phyloP scores from a whole-genome alignment of 2,329 filamentous ascomycete species.

The Monosporascus sp. region DNA sequence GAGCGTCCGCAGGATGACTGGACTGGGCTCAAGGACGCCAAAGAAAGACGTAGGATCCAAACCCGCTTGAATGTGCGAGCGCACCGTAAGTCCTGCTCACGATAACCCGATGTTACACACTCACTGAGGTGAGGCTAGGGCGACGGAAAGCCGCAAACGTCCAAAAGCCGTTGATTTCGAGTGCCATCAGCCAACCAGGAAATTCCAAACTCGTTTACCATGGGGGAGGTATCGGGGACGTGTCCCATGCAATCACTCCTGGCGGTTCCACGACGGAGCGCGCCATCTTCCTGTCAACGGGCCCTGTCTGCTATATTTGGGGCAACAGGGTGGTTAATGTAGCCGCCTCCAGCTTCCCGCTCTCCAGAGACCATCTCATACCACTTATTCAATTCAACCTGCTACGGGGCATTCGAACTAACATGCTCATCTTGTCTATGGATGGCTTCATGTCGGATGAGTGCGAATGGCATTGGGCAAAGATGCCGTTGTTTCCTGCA shows the following conservation, averaged over 20 bases:
- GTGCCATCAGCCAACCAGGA: too few relatives aligned
- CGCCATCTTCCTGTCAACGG: too few relatives aligned
- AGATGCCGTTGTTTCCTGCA: slow-evolving; percentile 15
- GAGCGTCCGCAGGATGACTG: slow-evolving; percentile 13
- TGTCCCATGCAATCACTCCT: too few relatives aligned
- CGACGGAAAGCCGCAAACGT: slow-evolving; percentile 6
- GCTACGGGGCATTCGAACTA: slow-evolving; percentile 28
- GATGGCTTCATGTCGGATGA: slow-evolving; percentile 12
- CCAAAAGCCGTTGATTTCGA: too few relatives aligned
- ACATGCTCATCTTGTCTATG: slow-evolving; percentile 23
- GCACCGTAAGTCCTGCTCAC: slow-evolving; percentile 10
- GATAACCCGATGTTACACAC: neutral
- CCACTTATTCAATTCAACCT: slow-evolving; percentile 33
- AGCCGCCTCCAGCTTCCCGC: slow-evolving; percentile 9
- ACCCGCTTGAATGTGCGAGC: slow-evolving; percentile 16
- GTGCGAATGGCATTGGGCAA: slow-evolving; percentile 6
- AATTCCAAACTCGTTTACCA: too few relatives aligned
- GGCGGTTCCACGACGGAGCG: too few relatives aligned
- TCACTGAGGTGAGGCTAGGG: slow-evolving; percentile 1
- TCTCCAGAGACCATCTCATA: slow-evolving; percentile 26
- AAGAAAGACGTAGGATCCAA: slow-evolving; percentile 14
- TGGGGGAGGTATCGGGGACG: too few relatives aligned
- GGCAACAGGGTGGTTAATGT: too few relatives aligned
- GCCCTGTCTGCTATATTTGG: too few relatives aligned
- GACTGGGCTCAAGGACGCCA: slow-evolving; percentile 15